A percentile compares a stretch with the other conserved stretches of the same genome.
phyloP scores from a whole-genome alignment of 2,329 filamentous ascomycete genomes.

The Hypomyces perniciosus region DNA sequence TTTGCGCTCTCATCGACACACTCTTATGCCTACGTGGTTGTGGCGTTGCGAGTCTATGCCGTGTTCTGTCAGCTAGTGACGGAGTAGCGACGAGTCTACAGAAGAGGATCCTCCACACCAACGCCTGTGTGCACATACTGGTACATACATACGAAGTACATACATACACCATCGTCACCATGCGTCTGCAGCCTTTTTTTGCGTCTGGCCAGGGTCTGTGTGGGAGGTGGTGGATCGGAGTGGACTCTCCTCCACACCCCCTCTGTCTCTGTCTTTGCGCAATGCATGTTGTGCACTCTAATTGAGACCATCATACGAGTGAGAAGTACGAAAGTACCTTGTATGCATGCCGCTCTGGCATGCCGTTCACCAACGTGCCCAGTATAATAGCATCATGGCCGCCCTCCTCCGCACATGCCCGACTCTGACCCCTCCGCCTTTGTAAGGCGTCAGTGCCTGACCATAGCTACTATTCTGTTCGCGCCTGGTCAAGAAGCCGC shows the following conservation, averaged over 20 bases:
- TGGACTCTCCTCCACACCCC: constrained; percentile 4
- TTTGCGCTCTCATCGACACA: no score
- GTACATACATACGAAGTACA: not conserved
- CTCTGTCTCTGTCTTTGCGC: constrained; percentile 6
- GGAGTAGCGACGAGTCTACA: no score
- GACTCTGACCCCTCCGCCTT: not conserved
- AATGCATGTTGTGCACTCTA: constrained; percentile 1
- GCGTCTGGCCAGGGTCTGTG: constrained; percentile 9
- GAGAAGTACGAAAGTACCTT: not conserved
- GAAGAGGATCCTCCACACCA: no score
- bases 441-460: constrained; percentile 7
- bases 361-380: constrained; percentile 2
- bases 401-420: not conserved
- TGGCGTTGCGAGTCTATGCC: no score
- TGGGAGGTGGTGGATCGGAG: constrained; percentile 5
- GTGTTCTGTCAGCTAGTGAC: no score
- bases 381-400: constrained; percentile 5
- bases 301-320: not conserved
- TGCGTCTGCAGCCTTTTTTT: constrained; percentile 7
- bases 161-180: not conserved
- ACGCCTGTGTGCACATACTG: not conserved
- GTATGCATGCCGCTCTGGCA: constrained; percentile 1
- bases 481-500: not conserved
- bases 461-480: not conserved
- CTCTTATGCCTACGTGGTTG: no score